Percentiles rank a stretch among this genome's conserved stretches.
These are phyloP conservation scores for Lasiosphaeria hispida DNA, from an alignment of 495 filamentous ascomycete genomes.

Conservation along the genomic window DNA sequence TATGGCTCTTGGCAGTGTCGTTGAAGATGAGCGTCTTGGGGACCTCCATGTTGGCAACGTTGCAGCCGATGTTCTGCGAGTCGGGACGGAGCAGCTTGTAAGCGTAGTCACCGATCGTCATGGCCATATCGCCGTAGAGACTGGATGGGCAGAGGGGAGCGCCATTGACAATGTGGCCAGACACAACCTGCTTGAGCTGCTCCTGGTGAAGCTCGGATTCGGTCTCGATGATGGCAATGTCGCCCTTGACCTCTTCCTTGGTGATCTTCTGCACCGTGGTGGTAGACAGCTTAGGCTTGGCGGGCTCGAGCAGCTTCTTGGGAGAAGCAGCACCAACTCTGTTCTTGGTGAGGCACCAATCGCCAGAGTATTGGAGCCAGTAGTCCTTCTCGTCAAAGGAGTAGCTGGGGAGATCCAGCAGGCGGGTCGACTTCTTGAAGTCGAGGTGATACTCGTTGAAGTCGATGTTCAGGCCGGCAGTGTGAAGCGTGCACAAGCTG, in stretches of 20 bases:
- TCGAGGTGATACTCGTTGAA: constrained; percentile 81
- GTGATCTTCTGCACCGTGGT: constrained; percentile 53
- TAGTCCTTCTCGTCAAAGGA: constrained; percentile 78
- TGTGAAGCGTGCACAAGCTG: constrained; percentile 60
- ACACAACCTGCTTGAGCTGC: constrained; percentile 58
- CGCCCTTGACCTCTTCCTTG: constrained; percentile 53
- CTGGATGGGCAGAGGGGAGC: constrained; percentile 52
- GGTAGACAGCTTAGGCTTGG: constrained; percentile 46
- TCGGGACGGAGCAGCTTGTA: constrained; percentile 58
- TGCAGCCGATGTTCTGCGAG: constrained; percentile 51
- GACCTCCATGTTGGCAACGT: constrained; percentile 64
- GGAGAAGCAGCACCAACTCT: constrained; percentile 54
- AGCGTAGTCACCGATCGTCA: constrained; percentile 68
- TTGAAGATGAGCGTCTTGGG: constrained; percentile 69
- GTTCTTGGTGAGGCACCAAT: constrained; percentile 68
- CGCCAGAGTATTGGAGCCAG: constrained; percentile 76
- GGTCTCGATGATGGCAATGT: constrained; percentile 55
- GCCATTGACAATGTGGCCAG: constrained; percentile 74
- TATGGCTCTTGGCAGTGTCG: constrained; percentile 49
- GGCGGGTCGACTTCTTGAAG: constrained; percentile 57
- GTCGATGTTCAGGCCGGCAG: constrained; percentile 62
- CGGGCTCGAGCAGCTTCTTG: constrained; percentile 49
- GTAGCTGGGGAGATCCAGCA: constrained; percentile 71
- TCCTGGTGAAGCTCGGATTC: constrained; percentile 66
- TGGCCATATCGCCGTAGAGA: constrained; percentile 74